Evolutionary conservation across 805 yeast species (phyloP), one percentile per base, ranked within the genome.

Genomic region (Wickerhamomyces subpelliculosus): DNA sequence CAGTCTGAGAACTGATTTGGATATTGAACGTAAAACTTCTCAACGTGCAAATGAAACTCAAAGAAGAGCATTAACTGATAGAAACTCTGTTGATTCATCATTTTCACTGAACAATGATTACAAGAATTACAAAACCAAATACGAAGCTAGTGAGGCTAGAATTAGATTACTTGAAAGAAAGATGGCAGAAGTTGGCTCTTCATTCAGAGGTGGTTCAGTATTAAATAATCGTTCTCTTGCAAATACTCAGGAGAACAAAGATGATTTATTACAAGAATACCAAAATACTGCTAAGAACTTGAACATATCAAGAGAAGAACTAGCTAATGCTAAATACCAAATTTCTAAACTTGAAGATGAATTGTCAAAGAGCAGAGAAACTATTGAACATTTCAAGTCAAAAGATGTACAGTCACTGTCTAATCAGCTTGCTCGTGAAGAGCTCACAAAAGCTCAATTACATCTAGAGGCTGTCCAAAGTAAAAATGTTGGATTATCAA

Each of bases 401-500:
- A 44, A 39, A 14, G 50, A 44, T 17, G 44, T 35, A 11, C 46
- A 43, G 11, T 20, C 43, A 1, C 29, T 46, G 4, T 46, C 56
- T 1, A 44, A 56, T 31, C 48, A 49, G 7, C 27, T 63, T 10
- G 49, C 64, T 6, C 51, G 52, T 21, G 76, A 60, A 48, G 70
- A 54, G 49, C 60, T 56, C 44, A 67, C 60, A 41, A 66, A 64
- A 47, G 61, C 80, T 33, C 75, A 73, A 44, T 67, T 79, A 16
- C 77, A 73, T 39, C 58, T 83, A 19, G 78, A 79, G 32, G 70
- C 80, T 3, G 58, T 81, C 13, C 67, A 65, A 28, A 54, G 67
- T n/a, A 80, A 76, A 49, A 79, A 76, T 46, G 50, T 55, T 2
- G 80, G 85, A 23, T 61, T 86, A 23, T 55, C 66, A 2, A 68